Evolutionary conservation across 805 yeast genomes (phyloP).

Genomic region (Yarrowia divulgata): DNA sequence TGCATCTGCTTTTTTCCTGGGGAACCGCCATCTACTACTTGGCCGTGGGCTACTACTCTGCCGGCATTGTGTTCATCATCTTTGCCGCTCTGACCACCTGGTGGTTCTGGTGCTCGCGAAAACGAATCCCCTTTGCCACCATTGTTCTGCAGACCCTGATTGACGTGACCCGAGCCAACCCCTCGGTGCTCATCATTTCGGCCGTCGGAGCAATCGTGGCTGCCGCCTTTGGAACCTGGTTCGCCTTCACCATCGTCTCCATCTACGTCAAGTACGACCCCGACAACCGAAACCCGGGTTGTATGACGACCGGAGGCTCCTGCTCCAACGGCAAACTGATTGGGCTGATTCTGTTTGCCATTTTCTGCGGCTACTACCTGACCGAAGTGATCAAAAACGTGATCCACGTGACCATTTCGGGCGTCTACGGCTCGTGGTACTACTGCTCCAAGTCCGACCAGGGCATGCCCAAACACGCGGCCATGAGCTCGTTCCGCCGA

Average conservation of each 20-base stretch:
- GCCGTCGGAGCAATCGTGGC: conserved; percentile 65
- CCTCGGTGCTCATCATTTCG: conserved; percentile 70
- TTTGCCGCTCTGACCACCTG: conserved; percentile 70
- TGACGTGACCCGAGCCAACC: conserved; percentile 75
- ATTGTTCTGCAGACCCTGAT: conserved; percentile 73
- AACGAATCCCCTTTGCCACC: conserved; percentile 76
- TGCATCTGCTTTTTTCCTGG: conserved; percentile 70
- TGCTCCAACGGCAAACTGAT: conserved; percentile 67
- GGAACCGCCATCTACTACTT: conserved; percentile 81
- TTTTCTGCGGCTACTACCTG: conserved; percentile 83
- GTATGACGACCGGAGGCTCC: conserved; percentile 58
- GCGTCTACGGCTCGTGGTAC: conserved; percentile 92
- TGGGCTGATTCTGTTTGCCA: conserved; percentile 73
- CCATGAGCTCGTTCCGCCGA: conserved; percentile 78
- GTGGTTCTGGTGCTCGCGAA: conserved; percentile 75
- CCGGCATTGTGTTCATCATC: conserved; percentile 75
- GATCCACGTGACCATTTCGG: conserved; percentile 81
- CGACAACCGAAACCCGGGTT: conserved; percentile 55
- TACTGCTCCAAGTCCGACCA: conserved; percentile 76
- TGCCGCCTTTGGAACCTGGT: conserved; percentile 69
- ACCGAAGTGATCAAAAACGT: conserved; percentile 83
- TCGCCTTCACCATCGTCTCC: conserved; percentile 72
- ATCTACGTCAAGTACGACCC: conserved; percentile 76
- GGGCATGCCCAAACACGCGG: conserved; percentile 81
- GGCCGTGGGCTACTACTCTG: conserved; percentile 72